phyloP scores from a whole-genome alignment of 495 filamentous ascomycete genomes.

The Opeltia flavorubescens region DNA sequence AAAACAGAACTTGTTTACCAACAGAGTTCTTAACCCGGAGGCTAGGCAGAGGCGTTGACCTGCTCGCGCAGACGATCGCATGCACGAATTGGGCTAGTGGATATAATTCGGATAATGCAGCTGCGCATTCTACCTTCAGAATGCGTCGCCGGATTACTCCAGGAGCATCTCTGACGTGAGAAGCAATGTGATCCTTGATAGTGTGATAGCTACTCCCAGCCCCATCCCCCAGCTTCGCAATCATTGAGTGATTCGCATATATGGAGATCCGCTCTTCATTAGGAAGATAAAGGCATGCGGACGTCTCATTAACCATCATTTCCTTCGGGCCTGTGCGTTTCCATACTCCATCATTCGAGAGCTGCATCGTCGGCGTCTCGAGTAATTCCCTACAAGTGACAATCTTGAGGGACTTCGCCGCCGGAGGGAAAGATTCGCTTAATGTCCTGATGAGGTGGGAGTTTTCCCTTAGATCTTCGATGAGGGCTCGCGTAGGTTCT shows the following conservation, averaged over 20 bases:
- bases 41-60: no score
- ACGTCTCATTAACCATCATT: constrained; percentile 12
- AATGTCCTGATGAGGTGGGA: constrained; percentile 10
- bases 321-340: constrained; percentile 9
- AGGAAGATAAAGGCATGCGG: constrained; percentile 10
- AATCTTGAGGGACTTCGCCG: constrained; percentile 10
- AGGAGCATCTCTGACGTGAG: no score
- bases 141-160: no score
- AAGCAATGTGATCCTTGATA: no score
- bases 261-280: constrained; percentile 12
- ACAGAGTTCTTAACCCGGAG: no score
- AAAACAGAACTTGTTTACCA: no score
- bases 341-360: constrained; percentile 9
- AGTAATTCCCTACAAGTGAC: constrained; percentile 15
- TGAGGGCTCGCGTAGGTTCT: constrained; percentile 1
- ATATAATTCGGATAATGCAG: no score
- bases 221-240: constrained; percentile 21
- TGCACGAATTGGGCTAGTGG: no score
- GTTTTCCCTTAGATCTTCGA: constrained; percentile 11
- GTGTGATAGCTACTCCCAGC: no score
- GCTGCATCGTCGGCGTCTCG: constrained; percentile 9
- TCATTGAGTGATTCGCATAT: constrained; percentile 14
- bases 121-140: no score
- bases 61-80: no score
- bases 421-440: constrained; percentile 6